Evolutionary conservation across 768 basidiomycete genomes (phyloP).

Genomic region (Podaxis sp.): DNA sequence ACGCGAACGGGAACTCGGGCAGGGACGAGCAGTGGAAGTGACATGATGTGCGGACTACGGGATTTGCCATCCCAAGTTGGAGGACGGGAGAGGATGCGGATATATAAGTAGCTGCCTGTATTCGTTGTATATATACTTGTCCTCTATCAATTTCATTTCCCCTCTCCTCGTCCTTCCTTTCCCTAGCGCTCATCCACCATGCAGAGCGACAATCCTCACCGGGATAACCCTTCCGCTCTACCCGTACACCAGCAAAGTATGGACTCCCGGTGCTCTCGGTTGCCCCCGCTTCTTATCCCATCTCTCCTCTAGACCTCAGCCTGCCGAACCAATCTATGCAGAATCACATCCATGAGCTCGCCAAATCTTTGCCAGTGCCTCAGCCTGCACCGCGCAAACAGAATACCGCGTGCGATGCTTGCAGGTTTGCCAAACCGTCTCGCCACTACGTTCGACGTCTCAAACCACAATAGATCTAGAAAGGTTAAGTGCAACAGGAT

Average conservation of each 20-base stretch:
- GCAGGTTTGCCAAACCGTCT: conserved; percentile 51
- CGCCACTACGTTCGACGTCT: conserved; percentile 13
- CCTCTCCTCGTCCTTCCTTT: conserved; percentile 19
- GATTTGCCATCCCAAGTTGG: conserved; percentile 9
- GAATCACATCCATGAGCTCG: conserved; percentile 80
- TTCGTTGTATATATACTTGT: conserved; percentile 27
- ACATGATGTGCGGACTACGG: conserved; percentile 7
- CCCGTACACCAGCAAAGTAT: conserved; percentile 35
- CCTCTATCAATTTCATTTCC: conserved; percentile 25
- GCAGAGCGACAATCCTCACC: conserved; percentile 32
- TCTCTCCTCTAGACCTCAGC: conserved; percentile 45
- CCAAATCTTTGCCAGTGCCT: conserved; percentile 78
- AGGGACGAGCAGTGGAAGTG: neutral
- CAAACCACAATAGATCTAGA: conserved; percentile 51
- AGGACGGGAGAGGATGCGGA: neutral
- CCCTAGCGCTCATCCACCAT: conserved; percentile 25
- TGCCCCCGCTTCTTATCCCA: conserved; percentile 16
- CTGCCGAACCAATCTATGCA: conserved; percentile 69
- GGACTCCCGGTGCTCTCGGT: conserved; percentile 15
- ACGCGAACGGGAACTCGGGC: neutral
- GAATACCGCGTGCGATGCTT: conserved; percentile 92
- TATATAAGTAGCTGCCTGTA: conserved; percentile 16
- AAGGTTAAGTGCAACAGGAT: conserved; percentile 89
- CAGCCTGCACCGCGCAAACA: conserved; percentile 87
- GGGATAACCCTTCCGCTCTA: conserved; percentile 19